phyloP scores from a whole-genome alignment of 257 asterid species.

The Fraxinus cuspidata region DNA sequence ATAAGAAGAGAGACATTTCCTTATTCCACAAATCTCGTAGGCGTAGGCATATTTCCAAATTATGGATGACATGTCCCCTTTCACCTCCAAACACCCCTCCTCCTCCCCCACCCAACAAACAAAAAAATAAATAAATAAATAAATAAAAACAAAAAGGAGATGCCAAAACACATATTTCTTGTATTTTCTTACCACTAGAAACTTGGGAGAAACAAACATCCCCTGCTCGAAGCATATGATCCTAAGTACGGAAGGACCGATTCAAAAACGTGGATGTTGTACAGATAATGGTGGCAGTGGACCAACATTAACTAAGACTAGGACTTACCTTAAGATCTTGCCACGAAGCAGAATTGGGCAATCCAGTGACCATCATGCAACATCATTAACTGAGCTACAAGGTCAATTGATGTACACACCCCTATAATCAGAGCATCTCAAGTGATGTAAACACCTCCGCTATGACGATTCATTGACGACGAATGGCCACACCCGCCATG shows the following conservation, averaged over 20 bases:
- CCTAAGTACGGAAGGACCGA: slow-evolving; percentile 44
- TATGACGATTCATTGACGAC: slow-evolving; percentile 62
- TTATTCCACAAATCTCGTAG: neutral
- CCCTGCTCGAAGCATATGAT: slow-evolving; percentile 99
- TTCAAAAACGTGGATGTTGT: slow-evolving; percentile 5
- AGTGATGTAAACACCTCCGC: slow-evolving; percentile 39
- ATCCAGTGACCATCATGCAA: slow-evolving; percentile 44
- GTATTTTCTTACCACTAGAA: slow-evolving; percentile 66
- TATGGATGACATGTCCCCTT: neutral
- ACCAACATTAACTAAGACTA: neutral
- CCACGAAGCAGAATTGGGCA: slow-evolving; percentile 97
- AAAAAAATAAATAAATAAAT: too few species aligned
- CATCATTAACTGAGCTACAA: neutral
- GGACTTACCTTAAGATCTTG: slow-evolving; percentile 88
- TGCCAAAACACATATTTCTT: neutral
- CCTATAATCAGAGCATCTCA: slow-evolving; percentile 77
- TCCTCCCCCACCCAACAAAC: neutral
- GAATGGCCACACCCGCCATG: slow-evolving; percentile 94
- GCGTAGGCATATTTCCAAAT: too few species aligned
- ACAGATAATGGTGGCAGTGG: neutral
- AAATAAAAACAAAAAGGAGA: too few species aligned
- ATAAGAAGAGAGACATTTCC: neutral
- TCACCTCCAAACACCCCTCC: neutral
- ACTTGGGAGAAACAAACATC: slow-evolving; percentile 99
- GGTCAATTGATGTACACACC: slow-evolving; percentile 37